A percentile compares a stretch with the other conserved stretches of the same genome.
phyloP scores from a whole-genome alignment of 2,329 filamentous ascomycete genomes.

The Fusarium kyushuense region DNA sequence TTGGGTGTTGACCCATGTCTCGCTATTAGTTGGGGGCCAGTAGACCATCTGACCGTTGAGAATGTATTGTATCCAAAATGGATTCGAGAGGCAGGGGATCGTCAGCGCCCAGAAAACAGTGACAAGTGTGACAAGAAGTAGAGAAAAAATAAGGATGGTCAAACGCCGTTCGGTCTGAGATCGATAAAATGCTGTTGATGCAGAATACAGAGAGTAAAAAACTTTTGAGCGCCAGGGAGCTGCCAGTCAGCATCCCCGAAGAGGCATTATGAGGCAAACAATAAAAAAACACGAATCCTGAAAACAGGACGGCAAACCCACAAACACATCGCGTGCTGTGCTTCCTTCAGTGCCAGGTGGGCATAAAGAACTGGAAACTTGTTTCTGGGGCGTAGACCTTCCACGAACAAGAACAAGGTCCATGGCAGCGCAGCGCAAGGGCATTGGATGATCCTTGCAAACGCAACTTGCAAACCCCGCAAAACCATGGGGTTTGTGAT shows the following conservation, averaged over 20 bases:
- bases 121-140: slow-evolving; percentile 4
- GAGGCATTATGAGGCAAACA: slow-evolving; percentile 26
- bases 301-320: slow-evolving; percentile 17
- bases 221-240: slow-evolving; percentile 47
- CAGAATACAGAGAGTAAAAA: slow-evolving; percentile 28
- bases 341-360: slow-evolving; percentile 33
- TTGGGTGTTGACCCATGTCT: slow-evolving; percentile 15
- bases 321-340: slow-evolving; percentile 38
- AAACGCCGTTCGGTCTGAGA: slow-evolving; percentile 38
- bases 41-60: slow-evolving; percentile 10
- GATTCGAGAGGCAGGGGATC: slow-evolving; percentile 10
- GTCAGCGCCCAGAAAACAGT: slow-evolving; percentile 7
- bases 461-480: slow-evolving; percentile 38
- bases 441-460: slow-evolving; percentile 42
- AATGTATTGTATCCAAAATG: slow-evolving; percentile 7
- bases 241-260: slow-evolving; percentile 14
- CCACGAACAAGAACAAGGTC: slow-evolving; percentile 8
- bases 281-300: slow-evolving; percentile 12
- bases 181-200: slow-evolving; percentile 39
- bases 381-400: slow-evolving; percentile 17
- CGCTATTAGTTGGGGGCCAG: slow-evolving; percentile 15
- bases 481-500: slow-evolving; percentile 43
- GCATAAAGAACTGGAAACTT: slow-evolving; percentile 22
- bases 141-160: slow-evolving; percentile 2
- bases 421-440: slow-evolving; percentile 6